phyloP scores from a whole-genome alignment of 306 rosid species.

The Casuarina cunninghamiana region DNA sequence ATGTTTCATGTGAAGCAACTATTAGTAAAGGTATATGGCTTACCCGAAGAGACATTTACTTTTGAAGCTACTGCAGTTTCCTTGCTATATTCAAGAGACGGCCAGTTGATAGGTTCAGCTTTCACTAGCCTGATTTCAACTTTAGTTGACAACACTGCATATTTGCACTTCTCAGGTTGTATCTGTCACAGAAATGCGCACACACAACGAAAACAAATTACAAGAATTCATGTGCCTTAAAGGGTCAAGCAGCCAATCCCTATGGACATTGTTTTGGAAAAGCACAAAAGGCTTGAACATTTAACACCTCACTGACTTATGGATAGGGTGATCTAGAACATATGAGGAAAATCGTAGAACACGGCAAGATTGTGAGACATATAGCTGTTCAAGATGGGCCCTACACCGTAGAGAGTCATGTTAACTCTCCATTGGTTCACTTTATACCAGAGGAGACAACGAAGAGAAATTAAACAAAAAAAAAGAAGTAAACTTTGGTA shows the following conservation, averaged over 20 bases:
- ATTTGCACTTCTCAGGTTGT: constrained; percentile 57
- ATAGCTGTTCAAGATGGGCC: not conserved
- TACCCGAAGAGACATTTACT: constrained; percentile 48
- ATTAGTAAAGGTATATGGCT: not conserved
- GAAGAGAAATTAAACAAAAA: not conserved
- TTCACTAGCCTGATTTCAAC: constrained; percentile 75
- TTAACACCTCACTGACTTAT: not conserved
- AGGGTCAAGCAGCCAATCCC: not conserved
- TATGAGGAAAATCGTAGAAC: not conserved
- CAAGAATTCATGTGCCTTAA: not conserved
- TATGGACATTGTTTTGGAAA: not conserved
- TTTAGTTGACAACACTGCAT: constrained; percentile 63
- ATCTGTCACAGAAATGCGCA: constrained; percentile 46
- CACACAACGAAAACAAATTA: not conserved
- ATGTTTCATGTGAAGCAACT: not conserved
- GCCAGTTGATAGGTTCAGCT: constrained; percentile 61
- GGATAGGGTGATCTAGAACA: not conserved
- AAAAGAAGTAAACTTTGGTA: not conserved
- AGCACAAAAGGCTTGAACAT: not conserved
- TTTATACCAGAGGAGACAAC: not conserved
- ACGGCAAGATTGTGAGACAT: not conserved
- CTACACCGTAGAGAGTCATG: not conserved
- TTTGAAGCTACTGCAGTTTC: constrained; percentile 35
- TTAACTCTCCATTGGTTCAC: not conserved
- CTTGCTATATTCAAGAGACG: constrained; percentile 63